phyloP scores from a whole-genome alignment of 345 rosid genomes.

The Pseudoturritis turrita region DNA sequence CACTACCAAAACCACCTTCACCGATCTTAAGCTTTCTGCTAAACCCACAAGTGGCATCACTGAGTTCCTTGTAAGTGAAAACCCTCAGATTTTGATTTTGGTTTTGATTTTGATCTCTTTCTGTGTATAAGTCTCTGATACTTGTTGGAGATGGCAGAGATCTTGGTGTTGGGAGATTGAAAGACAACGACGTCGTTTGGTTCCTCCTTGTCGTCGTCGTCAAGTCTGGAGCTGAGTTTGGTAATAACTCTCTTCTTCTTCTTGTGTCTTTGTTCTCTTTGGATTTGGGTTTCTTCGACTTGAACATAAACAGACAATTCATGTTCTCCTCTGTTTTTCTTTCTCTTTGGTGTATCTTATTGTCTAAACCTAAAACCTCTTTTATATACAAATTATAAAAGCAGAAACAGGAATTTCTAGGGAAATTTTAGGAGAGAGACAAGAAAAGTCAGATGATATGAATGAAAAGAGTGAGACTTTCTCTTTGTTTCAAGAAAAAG shows the following conservation, averaged over 20 bases:
- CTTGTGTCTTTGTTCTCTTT: not conserved
- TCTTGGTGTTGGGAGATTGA: slow-evolving; percentile 12
- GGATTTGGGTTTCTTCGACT: slow-evolving; percentile 16
- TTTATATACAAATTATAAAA: slow-evolving; percentile 5
- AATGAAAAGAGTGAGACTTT: slow-evolving; percentile 12
- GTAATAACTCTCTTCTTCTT: slow-evolving; percentile 24
- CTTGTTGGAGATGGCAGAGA: slow-evolving; percentile 46
- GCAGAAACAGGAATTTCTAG: not conserved
- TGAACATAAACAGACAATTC: slow-evolving; percentile 29
- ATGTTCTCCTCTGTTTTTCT: slow-evolving; percentile 4
- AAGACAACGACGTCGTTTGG: not conserved
- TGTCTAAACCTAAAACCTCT: not conserved
- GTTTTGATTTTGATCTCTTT: slow-evolving; percentile 48
- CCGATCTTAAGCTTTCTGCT: slow-evolving; percentile 66
- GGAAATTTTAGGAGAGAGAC: not conserved
- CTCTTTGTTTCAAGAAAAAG: not conserved
- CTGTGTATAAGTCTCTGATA: slow-evolving; percentile 52
- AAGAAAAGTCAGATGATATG: slow-evolving; percentile 14
- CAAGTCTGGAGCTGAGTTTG: slow-evolving; percentile 55
- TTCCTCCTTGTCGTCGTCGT: not conserved
- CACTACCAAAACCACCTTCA: slow-evolving; percentile 97
- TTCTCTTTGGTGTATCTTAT: slow-evolving; percentile 2
- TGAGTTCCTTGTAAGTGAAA: slow-evolving; percentile 63
- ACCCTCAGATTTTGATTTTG: slow-evolving; percentile 51
- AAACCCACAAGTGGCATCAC: slow-evolving; percentile 67